Evolutionary conservation across 352 stramenopile genomes (phyloP), one percentile per base, ranked within the genome.

Genomic region (Discostella stelligera): DNA sequence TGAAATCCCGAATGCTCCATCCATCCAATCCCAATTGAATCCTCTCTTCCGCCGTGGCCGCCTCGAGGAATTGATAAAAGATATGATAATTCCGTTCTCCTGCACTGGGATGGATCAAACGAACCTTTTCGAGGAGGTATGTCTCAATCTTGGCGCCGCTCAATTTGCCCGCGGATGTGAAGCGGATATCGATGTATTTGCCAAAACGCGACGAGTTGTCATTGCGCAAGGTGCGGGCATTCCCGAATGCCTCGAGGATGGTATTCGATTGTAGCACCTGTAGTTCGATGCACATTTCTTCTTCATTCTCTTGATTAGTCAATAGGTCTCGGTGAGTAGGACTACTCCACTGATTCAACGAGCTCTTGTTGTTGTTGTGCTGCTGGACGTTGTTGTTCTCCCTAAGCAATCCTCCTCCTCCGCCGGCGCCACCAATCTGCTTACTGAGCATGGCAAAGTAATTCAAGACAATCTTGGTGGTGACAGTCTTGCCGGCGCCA

Each of bases 51-150:
- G 18, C 71, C 56, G 13, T 60, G 65, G 53, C 25, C 9, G 53
- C 25, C 53, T 90, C 74, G 8, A 91, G 75, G 16, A 99, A 79
- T 82, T 98, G 94, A 84, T 99, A 99, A 80, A 99, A 99, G 41
- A 99, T 96, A 84, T 99, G 97, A 89, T 98, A 99, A 84, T 99
- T 99, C 18, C 97, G 89, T 87, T 99, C 97, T 2, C 94, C 84
- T 16, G 96, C 81, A 3, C 90, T 91, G 82, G 97, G 97, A 23
- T 93, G 91, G 0, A 98, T 93, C 25, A 99, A 95, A 16, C 97
- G 95, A 66, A 96, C 97, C 85, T 99, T 99, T 82, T 99, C 97
- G 11, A 99, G 87, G 52, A 99, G 89, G 78, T 99, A 99, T 30
- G 98, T 97, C 70, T 96, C 97, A 49, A 97, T 90, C 14, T 21